A percentile compares a stretch with the other conserved stretches of the same genome.
phyloP scores from a whole-genome alignment of 805 yeast species.

The Cyberlindnera maritima region DNA sequence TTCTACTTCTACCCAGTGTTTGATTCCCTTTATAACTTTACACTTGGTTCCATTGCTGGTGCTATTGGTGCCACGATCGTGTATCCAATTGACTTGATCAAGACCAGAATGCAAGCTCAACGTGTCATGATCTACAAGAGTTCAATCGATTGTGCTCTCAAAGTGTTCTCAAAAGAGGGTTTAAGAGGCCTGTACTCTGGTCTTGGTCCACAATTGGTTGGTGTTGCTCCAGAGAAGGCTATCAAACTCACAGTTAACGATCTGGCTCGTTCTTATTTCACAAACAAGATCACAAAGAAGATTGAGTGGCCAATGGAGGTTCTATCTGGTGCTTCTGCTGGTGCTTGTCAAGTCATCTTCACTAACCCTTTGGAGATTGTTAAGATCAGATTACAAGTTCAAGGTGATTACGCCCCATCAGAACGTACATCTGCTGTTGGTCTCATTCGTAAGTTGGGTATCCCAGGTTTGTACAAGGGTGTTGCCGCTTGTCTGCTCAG shows the following conservation, averaged over 20 bases:
- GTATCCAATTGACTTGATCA: conserved; percentile 93
- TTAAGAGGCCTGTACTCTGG: conserved; percentile 87
- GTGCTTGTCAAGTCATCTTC: conserved; percentile 93
- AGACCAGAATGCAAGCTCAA: conserved; percentile 97
- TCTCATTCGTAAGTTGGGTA: conserved; percentile 75
- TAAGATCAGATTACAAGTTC: conserved; percentile 91
- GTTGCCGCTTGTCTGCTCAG: conserved; percentile 87
- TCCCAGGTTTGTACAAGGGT: conserved; percentile 87
- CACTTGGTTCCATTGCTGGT: conserved; percentile 93
- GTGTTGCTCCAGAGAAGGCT: conserved; percentile 98
- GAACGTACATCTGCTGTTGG: conserved; percentile 46
- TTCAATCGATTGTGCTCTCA: conserved; percentile 81
- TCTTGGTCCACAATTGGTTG: conserved; percentile 87
- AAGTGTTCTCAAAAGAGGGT: conserved; percentile 77
- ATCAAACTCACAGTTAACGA: conserved; percentile 94
- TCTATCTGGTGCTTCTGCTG: conserved; percentile 89
- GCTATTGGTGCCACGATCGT: conserved; percentile 98
- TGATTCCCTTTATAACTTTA: conserved; percentile 82
- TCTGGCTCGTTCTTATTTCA: conserved; percentile 69
- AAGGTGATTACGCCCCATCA: conserved; percentile 60
- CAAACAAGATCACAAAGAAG: conserved; percentile 47
- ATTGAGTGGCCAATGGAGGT: conserved; percentile 64
- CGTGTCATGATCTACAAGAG: conserved; percentile 70
- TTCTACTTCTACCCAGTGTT: conserved; percentile 60
- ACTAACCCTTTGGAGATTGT: conserved; percentile 96